Evolutionary conservation across 176 grass and related monocot species (phyloP).

Genomic region (Poa pratensis): DNA sequence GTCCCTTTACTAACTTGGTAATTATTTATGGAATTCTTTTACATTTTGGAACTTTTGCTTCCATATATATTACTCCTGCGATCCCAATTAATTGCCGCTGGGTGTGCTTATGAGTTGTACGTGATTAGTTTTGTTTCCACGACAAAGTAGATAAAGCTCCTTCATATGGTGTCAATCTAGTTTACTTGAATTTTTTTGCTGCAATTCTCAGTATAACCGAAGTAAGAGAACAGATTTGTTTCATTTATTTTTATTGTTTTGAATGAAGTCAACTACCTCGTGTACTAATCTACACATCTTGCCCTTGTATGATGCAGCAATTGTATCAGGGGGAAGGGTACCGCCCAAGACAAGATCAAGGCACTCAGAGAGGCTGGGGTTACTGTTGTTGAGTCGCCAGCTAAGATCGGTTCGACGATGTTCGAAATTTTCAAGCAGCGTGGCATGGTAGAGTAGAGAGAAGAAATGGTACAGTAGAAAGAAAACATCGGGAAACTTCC

Average conservation of each 20-base stretch:
- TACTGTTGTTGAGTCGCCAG: conserved; percentile 88
- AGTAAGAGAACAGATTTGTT: neutral
- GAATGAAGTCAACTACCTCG: conserved; percentile 7
- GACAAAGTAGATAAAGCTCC: neutral
- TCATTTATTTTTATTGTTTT: neutral
- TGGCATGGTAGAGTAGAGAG: conserved; percentile 76
- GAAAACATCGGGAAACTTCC: conserved; percentile 35
- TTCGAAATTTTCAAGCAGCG: conserved; percentile 88
- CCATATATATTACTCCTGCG: neutral
- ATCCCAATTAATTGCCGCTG: no score
- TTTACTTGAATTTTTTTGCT: neutral
- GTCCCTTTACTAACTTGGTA: conserved; percentile 6
- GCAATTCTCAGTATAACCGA: neutral
- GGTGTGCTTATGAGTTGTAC: no score
- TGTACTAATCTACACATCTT: conserved; percentile 32
- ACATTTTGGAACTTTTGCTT: neutral
- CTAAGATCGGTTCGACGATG: conserved; percentile 90
- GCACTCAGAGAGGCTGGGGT: conserved; percentile 89
- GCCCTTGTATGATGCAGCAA: conserved; percentile 58
- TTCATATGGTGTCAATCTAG: conserved; percentile 1
- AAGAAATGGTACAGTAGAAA: conserved; percentile 53
- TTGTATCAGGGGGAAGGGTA: conserved; percentile 97
- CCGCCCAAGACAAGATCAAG: conserved; percentile 94
- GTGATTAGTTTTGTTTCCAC: no score
- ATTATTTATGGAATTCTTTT: neutral